Percentiles rank a stretch among this genome's conserved stretches.
phyloP scores from a whole-genome alignment of 1,284 basidiomycete species.

The Trichosporon sp. region DNA sequence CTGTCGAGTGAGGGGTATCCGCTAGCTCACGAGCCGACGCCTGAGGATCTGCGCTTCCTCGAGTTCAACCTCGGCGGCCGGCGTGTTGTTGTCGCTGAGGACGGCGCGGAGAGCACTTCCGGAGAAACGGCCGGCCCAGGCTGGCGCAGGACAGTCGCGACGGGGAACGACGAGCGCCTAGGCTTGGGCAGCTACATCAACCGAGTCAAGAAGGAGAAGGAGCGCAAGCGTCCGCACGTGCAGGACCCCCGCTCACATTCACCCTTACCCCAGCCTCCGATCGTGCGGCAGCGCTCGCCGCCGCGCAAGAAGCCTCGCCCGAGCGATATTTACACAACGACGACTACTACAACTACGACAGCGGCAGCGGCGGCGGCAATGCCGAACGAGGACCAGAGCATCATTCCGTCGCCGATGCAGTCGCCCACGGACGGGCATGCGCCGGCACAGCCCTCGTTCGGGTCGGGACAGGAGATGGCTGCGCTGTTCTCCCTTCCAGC shows the following conservation, averaged over 20 bases:
- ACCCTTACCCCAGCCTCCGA: not conserved
- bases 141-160: conserved; percentile 26
- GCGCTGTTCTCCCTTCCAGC: conserved; percentile 42
- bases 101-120: conserved; percentile 17
- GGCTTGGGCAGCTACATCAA: conserved; percentile 25
- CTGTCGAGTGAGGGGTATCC: conserved; percentile 35
- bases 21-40: conserved; percentile 38
- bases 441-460: conserved; percentile 21
- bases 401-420: conserved; percentile 29
- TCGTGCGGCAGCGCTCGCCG: conserved; percentile 19
- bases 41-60: conserved; percentile 41
- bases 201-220: conserved; percentile 32
- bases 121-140: conserved; percentile 16
- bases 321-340: conserved; percentile 7
- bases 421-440: conserved; percentile 18
- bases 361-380: no score
- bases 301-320: conserved; percentile 42
- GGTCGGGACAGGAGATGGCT: conserved; percentile 40
- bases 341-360: no score
- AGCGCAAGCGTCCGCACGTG: conserved; percentile 33
- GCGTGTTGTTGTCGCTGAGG: conserved; percentile 41
- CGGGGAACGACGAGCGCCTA: conserved; percentile 17
- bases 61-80: conserved; percentile 37
- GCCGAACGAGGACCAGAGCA: not conserved
- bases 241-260: not conserved